phyloP scores from a whole-genome alignment of 108 stramenopile genomes.

The Pseudonitzschia multistriata region DNA sequence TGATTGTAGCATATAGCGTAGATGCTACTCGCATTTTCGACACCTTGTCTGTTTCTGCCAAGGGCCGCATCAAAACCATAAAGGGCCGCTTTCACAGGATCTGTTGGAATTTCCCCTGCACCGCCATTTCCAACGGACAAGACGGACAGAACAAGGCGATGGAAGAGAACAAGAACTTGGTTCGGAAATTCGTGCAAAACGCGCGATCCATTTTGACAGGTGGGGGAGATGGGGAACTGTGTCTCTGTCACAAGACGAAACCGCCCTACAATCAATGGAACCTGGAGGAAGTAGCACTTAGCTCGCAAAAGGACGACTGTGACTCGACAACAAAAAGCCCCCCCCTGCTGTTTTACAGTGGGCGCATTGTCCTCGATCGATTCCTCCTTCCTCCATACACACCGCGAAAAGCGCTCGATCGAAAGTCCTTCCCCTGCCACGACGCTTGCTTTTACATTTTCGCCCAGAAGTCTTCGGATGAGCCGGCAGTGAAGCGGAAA shows the following conservation, averaged over 20 bases:
- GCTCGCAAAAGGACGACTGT: conserved; percentile 6
- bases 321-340: neutral
- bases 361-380: conserved; percentile 80
- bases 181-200: conserved; percentile 57
- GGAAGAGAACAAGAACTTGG: conserved; percentile 76
- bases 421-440: conserved; percentile 83
- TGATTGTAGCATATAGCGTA: conserved; percentile 54
- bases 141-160: conserved; percentile 91
- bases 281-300: conserved; percentile 58
- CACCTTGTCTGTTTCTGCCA: conserved; percentile 37
- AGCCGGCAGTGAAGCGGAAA: neutral
- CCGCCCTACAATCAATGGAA: conserved; percentile 90
- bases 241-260: conserved; percentile 88
- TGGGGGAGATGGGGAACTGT: conserved; percentile 56
- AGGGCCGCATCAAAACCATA: neutral
- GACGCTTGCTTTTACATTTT: conserved; percentile 89
- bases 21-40: conserved; percentile 72
- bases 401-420: conserved; percentile 85
- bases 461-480: conserved; percentile 16
- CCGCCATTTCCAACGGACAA: conserved; percentile 68
- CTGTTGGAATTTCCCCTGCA: conserved; percentile 92
- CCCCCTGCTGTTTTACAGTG: conserved; percentile 24
- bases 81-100: conserved; percentile 60
- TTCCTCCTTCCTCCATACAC: conserved; percentile 67
- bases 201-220: conserved; percentile 36